Percentiles rank a stretch among this genome's conserved stretches.
Conservation (phyloP, 2,329 filamentous ascomycete genomes). For the Colletotrichum lupini region DNA sequence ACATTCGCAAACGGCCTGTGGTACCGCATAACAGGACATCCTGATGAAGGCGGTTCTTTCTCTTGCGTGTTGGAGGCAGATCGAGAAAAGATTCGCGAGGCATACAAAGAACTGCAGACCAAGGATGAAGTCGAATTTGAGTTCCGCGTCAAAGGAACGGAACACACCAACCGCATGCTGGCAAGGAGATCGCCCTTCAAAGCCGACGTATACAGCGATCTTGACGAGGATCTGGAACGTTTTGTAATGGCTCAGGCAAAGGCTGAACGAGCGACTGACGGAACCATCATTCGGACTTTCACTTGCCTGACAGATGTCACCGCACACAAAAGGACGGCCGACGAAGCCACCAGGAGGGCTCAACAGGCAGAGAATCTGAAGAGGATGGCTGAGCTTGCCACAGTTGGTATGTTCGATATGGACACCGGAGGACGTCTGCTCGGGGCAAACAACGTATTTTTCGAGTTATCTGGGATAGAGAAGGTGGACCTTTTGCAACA, state of each 20-base stretch:
- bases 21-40: conserved; percentile 62
- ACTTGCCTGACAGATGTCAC: conserved; percentile 64
- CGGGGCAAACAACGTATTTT: conserved; percentile 64
- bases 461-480: conserved; percentile 61
- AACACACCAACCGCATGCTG: conserved; percentile 18
- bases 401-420: conserved; percentile 67
- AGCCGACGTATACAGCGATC: conserved; percentile 40
- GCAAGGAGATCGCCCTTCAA: conserved; percentile 32
- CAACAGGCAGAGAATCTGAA: conserved; percentile 65
- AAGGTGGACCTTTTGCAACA: conserved; percentile 52
- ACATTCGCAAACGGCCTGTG: conserved; percentile 79
- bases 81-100: conserved; percentile 50
- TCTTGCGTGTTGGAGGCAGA: conserved; percentile 60
- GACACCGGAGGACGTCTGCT: conserved; percentile 60
- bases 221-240: conserved; percentile 49
- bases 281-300: conserved; percentile 56
- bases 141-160: conserved; percentile 52
- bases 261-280: conserved; percentile 56
- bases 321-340: conserved; percentile 59
- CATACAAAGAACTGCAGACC: conserved; percentile 53
- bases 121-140: conserved; percentile 56
- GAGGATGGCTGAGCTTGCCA: conserved; percentile 64
- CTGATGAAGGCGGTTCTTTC: conserved; percentile 51
- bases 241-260: conserved; percentile 60
- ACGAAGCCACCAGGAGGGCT: conserved; percentile 59